Evolutionary conservation across 2,329 filamentous ascomycete genomes (phyloP), one percentile per base, ranked within the genome.

Genomic region (Lecanicillium sp.): DNA sequence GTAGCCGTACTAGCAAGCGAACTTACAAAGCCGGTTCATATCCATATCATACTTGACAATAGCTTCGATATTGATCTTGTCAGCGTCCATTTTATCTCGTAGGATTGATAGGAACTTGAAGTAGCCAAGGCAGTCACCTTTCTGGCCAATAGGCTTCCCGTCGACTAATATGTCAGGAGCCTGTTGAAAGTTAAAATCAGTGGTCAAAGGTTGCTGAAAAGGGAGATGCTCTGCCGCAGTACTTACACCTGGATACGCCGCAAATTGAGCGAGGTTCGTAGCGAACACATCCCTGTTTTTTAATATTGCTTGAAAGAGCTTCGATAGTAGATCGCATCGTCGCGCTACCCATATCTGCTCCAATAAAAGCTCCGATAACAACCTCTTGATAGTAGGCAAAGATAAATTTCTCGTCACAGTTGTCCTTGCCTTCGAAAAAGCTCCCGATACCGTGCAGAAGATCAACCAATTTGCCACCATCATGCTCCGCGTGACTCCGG

Each of bases 341-440:
- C 16, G 31, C n/a, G 25, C 43, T 45, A 5, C 43, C 35, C 3
- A 45, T 31, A 4, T 38, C 32, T 3, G 34, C 4, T 8, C 47
- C 44, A 29, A 47, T 45, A 34, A 48, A 45, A 29, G 46, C 29
- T 25, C 37, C 37, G 2, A 44, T 41, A 19, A 45, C 44, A 3
- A 37, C 42, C 19, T 43, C 4, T 17, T 43, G 37, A 19, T 48
- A 35, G 17, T 47, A 48, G 2, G 39, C 43, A 40, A 49, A 48
- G 1, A 47, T 13, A 18, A 45, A 47, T 3, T 27, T 47, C 34
- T 48, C 44, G 30, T 48, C 40, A 32, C 44, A 50, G 44, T 50
- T 50, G 13, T 50, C 44, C 7, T 41, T 33, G 3, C 28, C 20
- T 9, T 40, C 9, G 15, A 49, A 49, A 29, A 38, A 48, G 12